Evolutionary conservation across 805 yeast genomes (phyloP), one percentile per base, ranked within the genome.

Genomic region (Kodamaea neixiangensis): DNA sequence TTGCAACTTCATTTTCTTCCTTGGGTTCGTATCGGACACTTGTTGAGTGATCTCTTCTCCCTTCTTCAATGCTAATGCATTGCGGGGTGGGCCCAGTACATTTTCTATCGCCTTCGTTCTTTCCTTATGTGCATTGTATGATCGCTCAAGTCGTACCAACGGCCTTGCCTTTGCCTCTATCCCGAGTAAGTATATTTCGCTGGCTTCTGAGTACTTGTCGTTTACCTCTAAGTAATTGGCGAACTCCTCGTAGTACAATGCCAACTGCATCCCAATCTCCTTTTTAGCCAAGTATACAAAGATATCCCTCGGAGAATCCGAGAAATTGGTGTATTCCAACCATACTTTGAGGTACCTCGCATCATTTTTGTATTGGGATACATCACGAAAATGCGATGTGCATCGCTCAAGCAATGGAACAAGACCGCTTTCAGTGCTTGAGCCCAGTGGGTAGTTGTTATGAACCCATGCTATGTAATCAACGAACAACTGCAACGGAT

Each of bases 321-420:
- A 78, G 60, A 78, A 83, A 19, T 77, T 79, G 7, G 87, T 81
- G 64, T 89, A 91, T 57, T 82, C 83, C 37, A 92, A 66, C 97
- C 99, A 93, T 1, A 91, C 77, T 54, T 77, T 79, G 46, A 93
- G 66, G 61, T 87, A 91, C 44, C 97, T 69, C 1, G 93, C 83
- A 63, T 93, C 97, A 63, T 92, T 86, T 52, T 83, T 85, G 64
- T 91, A 93, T 54, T 81, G 82, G 0, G 68, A 68, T 29, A 77
- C 79, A 57, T 86, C 88, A 58, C 83, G 75, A 62, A 89, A 88
- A 53, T 75, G 76, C 37, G 82, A 78, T 0, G 96, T 85, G 57
- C 94, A 86, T 44, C 85, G 71, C 61, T 89, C 96, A 31, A 92
- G 70, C 9, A 88, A 62, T 13, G 67, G 71, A 3, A 90, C 66